Evolutionary conservation across 495 filamentous ascomycete species (phyloP).

Genomic region (Xylaria sp.): DNA sequence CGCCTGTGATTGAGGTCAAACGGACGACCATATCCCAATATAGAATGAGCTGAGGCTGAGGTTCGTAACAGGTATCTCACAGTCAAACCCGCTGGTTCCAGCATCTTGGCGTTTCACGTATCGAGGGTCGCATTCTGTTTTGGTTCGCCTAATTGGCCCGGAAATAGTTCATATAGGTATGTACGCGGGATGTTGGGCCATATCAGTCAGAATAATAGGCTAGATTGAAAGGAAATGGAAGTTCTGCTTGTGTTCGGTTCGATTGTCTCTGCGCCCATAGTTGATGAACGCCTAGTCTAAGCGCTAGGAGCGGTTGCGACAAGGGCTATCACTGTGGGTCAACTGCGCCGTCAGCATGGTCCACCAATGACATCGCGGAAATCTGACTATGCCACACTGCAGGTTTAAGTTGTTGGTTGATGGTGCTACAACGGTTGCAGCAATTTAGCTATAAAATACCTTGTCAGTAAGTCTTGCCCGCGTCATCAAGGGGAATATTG

Average conservation of each 20-base stretch:
- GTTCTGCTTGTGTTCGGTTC: neutral
- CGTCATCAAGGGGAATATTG: neutral
- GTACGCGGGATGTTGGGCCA: neutral
- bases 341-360: neutral
- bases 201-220: neutral
- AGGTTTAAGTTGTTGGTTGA: slow-evolving; percentile 15
- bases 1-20: neutral
- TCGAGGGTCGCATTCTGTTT: too few species aligned
- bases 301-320: neutral
- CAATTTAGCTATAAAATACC: neutral
- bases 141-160: neutral
- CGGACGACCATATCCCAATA: neutral
- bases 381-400: slow-evolving; percentile 2
- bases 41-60: neutral
- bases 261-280: neutral
- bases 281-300: neutral
- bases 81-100: neutral
- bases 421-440: slow-evolving; percentile 10
- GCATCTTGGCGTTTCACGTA: neutral
- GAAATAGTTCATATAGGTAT: neutral
- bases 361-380: neutral
- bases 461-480: neutral
- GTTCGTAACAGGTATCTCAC: neutral
- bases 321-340: slow-evolving; percentile 15
- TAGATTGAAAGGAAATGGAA: neutral